These are phyloP conservation scores for Tanacetum coccineum DNA, from an alignment of 129 eudicot genomes.

Conservation along the genomic window DNA sequence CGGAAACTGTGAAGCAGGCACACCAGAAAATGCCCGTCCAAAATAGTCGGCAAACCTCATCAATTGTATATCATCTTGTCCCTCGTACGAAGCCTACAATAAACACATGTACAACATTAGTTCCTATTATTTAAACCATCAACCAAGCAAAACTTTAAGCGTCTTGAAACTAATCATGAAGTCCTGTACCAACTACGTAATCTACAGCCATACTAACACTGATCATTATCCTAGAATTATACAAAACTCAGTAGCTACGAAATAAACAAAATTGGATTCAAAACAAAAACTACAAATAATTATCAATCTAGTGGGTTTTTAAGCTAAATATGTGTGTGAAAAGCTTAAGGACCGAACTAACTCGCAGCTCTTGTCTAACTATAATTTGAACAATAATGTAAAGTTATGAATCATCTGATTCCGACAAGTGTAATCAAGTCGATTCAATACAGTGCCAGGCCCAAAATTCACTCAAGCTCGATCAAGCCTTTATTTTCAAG, in stretches of 20 bases:
- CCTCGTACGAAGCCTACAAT: slow-evolving; percentile 70
- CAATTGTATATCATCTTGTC: slow-evolving; percentile 81
- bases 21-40: slow-evolving; percentile 80
- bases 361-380: no score
- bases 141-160: neutral
- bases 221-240: slow-evolving; percentile 10
- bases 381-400: no score
- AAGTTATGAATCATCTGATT: no score
- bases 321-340: neutral
- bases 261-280: no score
- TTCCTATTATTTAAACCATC: neutral
- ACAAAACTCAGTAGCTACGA: no score
- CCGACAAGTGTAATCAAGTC: no score
- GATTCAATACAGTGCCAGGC: no score
- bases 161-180: neutral
- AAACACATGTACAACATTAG: slow-evolving; percentile 18
- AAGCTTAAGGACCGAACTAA: no score
- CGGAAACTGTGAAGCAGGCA: slow-evolving; percentile 81
- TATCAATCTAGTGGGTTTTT: neutral
- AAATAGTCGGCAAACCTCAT: slow-evolving; percentile 99
- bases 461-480: no score
- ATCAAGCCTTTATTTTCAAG: no score
- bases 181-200: neutral
- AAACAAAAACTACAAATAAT: neutral
- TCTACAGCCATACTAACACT: neutral